phyloP scores from a whole-genome alignment of 2,329 filamentous ascomycete genomes.

The Clathrospora elynae region DNA sequence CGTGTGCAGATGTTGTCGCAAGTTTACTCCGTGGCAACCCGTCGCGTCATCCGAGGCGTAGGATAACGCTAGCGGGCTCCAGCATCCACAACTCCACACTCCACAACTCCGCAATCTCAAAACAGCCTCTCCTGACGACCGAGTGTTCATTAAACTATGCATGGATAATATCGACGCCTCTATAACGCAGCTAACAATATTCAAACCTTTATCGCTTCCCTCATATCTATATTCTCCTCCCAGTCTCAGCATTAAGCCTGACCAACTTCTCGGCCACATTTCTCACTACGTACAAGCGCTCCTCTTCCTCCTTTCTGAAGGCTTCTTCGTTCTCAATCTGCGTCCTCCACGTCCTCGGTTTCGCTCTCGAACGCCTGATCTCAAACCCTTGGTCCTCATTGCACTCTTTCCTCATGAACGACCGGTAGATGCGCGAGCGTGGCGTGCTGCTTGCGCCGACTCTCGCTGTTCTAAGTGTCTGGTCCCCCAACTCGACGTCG shows the following conservation, averaged over 20 bases:
- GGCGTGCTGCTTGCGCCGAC: not conserved
- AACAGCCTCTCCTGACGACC: no score
- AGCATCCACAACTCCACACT: no score
- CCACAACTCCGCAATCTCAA: no score
- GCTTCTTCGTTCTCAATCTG: slow-evolving; percentile 20
- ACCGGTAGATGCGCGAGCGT: slow-evolving; percentile 11
- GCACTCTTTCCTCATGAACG: slow-evolving; percentile 17
- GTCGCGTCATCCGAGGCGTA: no score
- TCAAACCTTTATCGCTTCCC: no score
- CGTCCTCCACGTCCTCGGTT: slow-evolving; percentile 17
- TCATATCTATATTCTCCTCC: not conserved
- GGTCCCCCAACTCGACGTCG: not conserved
- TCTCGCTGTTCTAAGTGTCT: not conserved
- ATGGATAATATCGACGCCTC: no score
- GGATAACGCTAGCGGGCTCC: no score
- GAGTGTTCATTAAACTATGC: no score
- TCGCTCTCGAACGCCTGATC: slow-evolving; percentile 19
- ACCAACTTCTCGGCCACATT: slow-evolving; percentile 13
- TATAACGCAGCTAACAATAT: no score
- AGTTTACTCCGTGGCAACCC: no score
- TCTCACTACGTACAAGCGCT: slow-evolving; percentile 10
- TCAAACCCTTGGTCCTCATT: not conserved
- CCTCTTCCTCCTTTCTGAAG: slow-evolving; percentile 12
- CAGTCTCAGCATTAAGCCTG: slow-evolving; percentile 4
- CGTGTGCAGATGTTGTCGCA: no score